A percentile compares a stretch with the other conserved stretches of the same genome.
These are phyloP conservation scores for Paramecium caudatum DNA, from an alignment of 73 alveolate genomes.

Conservation along the genomic window DNA sequence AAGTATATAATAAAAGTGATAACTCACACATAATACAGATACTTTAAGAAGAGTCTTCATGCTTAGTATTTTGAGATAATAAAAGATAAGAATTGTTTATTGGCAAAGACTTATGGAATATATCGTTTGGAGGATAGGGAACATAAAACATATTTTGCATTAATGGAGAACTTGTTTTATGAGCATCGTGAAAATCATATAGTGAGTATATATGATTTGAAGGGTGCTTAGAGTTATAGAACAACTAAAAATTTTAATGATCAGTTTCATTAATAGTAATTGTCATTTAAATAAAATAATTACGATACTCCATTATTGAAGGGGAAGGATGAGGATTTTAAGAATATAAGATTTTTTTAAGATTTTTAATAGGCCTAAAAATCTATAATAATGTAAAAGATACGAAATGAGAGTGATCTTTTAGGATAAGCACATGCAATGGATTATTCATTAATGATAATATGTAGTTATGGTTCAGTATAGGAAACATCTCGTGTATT, in stretches of 20 bases:
- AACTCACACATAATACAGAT: background rate
- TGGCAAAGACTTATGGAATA: constrained; percentile 48
- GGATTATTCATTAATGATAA: constrained; percentile 60
- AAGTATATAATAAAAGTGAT: constrained; percentile 9
- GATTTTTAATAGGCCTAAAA: background rate
- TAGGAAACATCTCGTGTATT: background rate
- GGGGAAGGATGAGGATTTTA: constrained; percentile 56
- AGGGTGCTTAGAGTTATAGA: constrained; percentile 44
- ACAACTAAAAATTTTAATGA: constrained; percentile 6
- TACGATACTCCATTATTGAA: background rate
- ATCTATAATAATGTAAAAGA: background rate
- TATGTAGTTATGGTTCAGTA: background rate
- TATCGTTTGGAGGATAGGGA: constrained; percentile 26
- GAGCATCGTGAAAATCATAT: background rate
- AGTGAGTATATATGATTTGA: background rate
- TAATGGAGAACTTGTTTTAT: constrained; percentile 45
- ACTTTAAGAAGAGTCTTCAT: constrained; percentile 12
- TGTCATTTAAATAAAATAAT: background rate
- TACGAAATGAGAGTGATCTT: constrained; percentile 1
- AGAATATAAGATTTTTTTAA: constrained; percentile 41
- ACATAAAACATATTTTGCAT: background rate
- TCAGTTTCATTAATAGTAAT: background rate
- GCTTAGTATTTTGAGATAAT: constrained; percentile 1
- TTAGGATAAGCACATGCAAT: background rate
- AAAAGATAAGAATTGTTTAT: background rate